Percentiles rank a stretch among this genome's conserved stretches.
These are phyloP conservation scores for Acacia confusa DNA, from an alignment of 306 rosid genomes.

Conservation along the genomic window DNA sequence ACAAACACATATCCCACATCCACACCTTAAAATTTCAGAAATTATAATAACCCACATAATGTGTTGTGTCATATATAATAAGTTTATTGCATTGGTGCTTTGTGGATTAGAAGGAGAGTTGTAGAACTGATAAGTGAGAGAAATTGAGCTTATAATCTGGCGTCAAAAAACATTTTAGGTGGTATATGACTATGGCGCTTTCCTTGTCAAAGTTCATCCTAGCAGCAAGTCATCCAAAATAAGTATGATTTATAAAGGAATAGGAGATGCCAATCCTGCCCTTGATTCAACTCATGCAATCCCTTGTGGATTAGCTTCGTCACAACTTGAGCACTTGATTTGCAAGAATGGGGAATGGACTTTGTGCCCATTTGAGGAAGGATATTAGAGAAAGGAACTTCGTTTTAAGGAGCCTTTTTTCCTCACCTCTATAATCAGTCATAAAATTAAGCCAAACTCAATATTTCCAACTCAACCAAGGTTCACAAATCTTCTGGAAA, in stretches of 20 bases:
- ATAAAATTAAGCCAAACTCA: neutral
- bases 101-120: no score
- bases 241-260: neutral
- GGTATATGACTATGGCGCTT: neutral
- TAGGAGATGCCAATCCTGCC: neutral
- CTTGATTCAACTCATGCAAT: neutral
- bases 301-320: neutral
- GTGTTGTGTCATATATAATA: no score
- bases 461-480: neutral
- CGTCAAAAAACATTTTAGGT: neutral
- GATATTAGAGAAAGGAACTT: neutral
- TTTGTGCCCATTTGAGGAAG: neutral
- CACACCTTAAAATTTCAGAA: no score
- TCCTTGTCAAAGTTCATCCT: neutral
- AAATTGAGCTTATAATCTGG: neutral
- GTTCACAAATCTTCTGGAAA: neutral
- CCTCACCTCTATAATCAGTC: neutral
- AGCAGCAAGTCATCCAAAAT: neutral
- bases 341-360: neutral
- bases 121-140: neutral
- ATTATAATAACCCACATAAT: no score
- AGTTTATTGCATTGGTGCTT: no score
- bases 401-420: neutral
- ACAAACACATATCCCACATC: no score
- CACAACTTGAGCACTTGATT: neutral